Conservation (phyloP, 441 rosid species). For the Omphalea diandra region DNA sequence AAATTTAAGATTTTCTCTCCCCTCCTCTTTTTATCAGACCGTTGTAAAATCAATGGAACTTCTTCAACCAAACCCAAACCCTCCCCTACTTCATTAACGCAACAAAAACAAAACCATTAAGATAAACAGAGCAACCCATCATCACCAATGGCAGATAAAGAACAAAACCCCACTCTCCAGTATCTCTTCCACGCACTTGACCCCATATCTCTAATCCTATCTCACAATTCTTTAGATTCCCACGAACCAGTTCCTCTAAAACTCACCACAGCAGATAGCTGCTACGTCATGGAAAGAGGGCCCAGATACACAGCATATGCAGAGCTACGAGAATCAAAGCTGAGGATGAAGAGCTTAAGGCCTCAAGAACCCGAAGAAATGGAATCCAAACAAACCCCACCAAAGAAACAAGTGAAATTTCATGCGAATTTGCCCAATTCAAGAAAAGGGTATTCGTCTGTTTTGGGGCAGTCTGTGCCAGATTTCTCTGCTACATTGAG, state of each 20-base stretch:
- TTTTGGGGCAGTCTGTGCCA: constrained; percentile 73
- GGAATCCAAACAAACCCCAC: constrained; percentile 35
- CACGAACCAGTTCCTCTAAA: constrained; percentile 40
- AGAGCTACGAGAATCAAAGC: constrained; percentile 57
- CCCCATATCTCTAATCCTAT: constrained; percentile 57
- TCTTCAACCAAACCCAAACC: constrained; percentile 15
- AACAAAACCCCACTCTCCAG: constrained; percentile 33
- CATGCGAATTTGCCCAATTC: constrained; percentile 26
- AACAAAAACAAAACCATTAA: neutral
- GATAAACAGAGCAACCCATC: constrained; percentile 14
- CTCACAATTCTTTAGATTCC: constrained; percentile 42
- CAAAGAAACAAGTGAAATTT: constrained; percentile 68
- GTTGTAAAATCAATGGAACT: constrained; percentile 40
- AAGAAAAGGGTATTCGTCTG: constrained; percentile 41
- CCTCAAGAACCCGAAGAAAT: constrained; percentile 24
- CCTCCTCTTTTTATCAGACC: constrained; percentile 38
- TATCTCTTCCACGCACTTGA: constrained; percentile 41
- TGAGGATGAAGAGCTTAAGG: constrained; percentile 38
- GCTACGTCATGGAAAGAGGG: constrained; percentile 62
- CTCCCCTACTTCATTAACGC: neutral
- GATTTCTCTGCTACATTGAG: constrained; percentile 62
- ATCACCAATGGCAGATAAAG: constrained; percentile 43
- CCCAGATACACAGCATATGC: constrained; percentile 70
- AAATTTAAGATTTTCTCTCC: neutral
- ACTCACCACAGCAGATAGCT: constrained; percentile 48